Percentiles rank a stretch among this genome's conserved stretches.
phyloP scores from a whole-genome alignment of 495 filamentous ascomycete genomes.

The Tuber microsphaerosporum region DNA sequence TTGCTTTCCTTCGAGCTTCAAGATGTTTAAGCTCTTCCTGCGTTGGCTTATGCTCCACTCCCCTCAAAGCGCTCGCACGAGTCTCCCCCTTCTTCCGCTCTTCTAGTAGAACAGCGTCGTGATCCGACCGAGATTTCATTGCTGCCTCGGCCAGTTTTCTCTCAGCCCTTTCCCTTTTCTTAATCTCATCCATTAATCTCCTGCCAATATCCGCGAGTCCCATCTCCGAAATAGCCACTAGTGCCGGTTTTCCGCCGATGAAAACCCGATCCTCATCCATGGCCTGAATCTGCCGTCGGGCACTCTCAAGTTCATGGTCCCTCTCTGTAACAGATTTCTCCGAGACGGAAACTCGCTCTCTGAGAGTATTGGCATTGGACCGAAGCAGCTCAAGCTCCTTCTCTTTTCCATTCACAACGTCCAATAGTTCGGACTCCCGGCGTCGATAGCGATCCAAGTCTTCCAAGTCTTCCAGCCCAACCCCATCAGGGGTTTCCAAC shows the following conservation, averaged over 20 bases:
- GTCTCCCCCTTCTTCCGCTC: conserved; percentile 24
- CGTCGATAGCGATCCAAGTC: conserved; percentile 11
- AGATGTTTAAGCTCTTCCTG: conserved; percentile 22
- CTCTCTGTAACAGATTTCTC: conserved; percentile 27
- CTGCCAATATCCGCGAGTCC: conserved; percentile 28
- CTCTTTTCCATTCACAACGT: conserved; percentile 34
- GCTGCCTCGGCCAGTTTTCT: conserved; percentile 22
- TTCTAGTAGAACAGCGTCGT: conserved; percentile 21
- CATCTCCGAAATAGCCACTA: conserved; percentile 22
- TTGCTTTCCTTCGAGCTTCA: conserved; percentile 21
- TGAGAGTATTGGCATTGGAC: conserved; percentile 22
- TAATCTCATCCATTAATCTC: conserved; percentile 28
- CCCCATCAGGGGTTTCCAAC: conserved; percentile 3
- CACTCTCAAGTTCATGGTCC: conserved; percentile 31
- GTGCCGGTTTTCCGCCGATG: conserved; percentile 10
- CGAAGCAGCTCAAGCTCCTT: conserved; percentile 36
- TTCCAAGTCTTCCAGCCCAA: conserved; percentile 8
- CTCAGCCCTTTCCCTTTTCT: conserved; percentile 22
- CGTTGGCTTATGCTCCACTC: conserved; percentile 19
- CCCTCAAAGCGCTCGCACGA: conserved; percentile 17
- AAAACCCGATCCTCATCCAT: conserved; percentile 6
- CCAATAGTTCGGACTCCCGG: conserved; percentile 22
- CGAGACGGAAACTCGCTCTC: conserved; percentile 19
- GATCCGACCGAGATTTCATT: conserved; percentile 12
- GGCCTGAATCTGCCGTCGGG: conserved; percentile 20